Evolutionary conservation across 2,329 filamentous ascomycete species (phyloP).

Genomic region (Alternaria consortialis): DNA sequence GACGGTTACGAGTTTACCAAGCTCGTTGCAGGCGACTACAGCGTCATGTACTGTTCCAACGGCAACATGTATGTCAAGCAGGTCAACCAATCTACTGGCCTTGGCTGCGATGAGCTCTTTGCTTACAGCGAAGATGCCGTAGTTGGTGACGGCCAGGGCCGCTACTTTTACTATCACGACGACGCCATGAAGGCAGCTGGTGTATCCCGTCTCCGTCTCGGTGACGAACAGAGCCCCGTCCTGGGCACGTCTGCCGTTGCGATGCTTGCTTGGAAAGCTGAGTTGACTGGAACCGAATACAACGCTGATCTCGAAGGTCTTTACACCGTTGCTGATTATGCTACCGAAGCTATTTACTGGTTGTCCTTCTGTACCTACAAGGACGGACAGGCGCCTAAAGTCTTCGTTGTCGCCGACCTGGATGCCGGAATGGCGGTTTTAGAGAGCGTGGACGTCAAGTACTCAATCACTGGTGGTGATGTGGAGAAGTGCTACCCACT

Average conservation of each 20-base stretch:
- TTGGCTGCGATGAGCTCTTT: conserved; percentile 6
- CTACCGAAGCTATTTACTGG: background rate
- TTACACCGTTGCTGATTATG: background rate
- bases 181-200: background rate
- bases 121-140: background rate
- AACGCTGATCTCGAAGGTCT: conserved; percentile 2
- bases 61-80: conserved; percentile 5
- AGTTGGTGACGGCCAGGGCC: background rate
- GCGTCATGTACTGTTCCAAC: conserved; percentile 6
- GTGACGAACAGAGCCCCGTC: background rate
- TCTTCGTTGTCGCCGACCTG: background rate
- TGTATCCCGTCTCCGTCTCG: conserved; percentile 1
- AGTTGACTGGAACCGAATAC: background rate
- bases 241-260: background rate
- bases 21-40: conserved; percentile 2
- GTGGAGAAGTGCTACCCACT: conserved; percentile 6
- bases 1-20: conserved; percentile 8
- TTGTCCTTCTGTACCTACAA: background rate
- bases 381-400: background rate
- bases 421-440: background rate
- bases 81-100: background rate
- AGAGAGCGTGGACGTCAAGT: conserved; percentile 5
- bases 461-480: conserved; percentile 3
- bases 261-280: background rate
- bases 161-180: conserved; percentile 3